Evolutionary conservation across 2,329 filamentous ascomycete genomes (phyloP).

Genomic region (Arthrinium puccinioides): DNA sequence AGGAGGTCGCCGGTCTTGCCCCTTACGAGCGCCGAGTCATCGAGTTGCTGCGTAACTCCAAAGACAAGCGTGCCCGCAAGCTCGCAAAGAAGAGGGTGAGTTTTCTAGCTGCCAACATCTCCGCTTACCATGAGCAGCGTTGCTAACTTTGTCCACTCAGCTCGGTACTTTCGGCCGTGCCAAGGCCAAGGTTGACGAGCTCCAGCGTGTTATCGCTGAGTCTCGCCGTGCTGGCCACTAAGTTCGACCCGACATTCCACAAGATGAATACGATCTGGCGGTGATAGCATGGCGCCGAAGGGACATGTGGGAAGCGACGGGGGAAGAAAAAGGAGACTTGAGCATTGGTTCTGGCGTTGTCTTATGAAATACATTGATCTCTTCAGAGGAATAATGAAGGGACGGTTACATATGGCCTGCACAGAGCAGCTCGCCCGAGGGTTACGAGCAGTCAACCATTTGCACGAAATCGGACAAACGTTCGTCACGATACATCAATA

Average conservation of each 20-base stretch:
- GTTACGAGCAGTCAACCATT: slow-evolving; percentile 1
- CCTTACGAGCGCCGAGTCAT: slow-evolving; percentile 98
- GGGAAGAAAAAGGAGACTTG: slow-evolving; percentile 4
- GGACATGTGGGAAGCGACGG: slow-evolving; percentile 3
- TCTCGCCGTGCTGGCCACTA: slow-evolving; percentile 64
- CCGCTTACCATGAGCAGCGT: too few relatives aligned
- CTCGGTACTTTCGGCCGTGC: slow-evolving; percentile 98
- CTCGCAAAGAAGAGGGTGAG: slow-evolving; percentile 97
- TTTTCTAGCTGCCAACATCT: slow-evolving; percentile 22
- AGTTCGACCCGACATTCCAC: slow-evolving; percentile 18
- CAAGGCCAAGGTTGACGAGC: slow-evolving; percentile 99
- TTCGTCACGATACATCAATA: neutral
- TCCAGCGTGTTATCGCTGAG: slow-evolving; percentile 96
- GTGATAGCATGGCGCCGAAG: too few relatives aligned
- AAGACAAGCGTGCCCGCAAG: slow-evolving; percentile 99
- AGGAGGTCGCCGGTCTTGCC: slow-evolving; percentile 93
- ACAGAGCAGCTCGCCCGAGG: neutral
- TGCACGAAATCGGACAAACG: neutral
- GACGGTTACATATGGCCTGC: slow-evolving; percentile 3
- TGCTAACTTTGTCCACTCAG: too few relatives aligned
- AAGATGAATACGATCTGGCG: too few relatives aligned
- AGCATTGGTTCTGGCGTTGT: slow-evolving; percentile 4
- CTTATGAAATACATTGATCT: slow-evolving; percentile 4
- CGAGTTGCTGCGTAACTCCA: slow-evolving; percentile 97
- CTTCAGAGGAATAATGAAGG: slow-evolving; percentile 2